Evolutionary conservation across 495 filamentous ascomycete genomes (phyloP).

Genomic region (Diplogelasinospora grovesii): DNA sequence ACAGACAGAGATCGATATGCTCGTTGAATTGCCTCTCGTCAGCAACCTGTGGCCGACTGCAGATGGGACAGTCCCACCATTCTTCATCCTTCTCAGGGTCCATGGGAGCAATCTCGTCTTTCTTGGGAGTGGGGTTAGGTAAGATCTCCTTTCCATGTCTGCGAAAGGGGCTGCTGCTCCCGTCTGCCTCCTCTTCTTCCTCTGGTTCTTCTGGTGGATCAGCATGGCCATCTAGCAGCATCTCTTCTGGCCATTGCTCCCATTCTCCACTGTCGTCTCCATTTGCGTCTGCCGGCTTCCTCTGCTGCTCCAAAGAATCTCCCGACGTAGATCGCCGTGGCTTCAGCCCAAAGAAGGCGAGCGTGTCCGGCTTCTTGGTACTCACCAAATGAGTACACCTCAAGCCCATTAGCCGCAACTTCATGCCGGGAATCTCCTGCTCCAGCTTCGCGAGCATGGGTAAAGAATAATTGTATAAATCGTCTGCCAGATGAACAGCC

Average conservation of each 20-base stretch:
- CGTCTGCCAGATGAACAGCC: slow-evolving; percentile 64
- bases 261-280: slow-evolving; percentile 47
- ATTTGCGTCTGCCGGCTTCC: slow-evolving; percentile 8
- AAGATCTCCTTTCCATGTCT: slow-evolving; percentile 47
- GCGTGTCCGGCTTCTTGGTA: slow-evolving; percentile 63
- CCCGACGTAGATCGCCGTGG: slow-evolving; percentile 14
- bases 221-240: slow-evolving; percentile 55
- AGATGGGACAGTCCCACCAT: slow-evolving; percentile 86
- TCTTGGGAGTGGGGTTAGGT: slow-evolving; percentile 42
- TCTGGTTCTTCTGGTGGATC: slow-evolving; percentile 4
- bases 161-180: slow-evolving; percentile 12
- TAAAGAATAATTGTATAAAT: slow-evolving; percentile 72
- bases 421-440: slow-evolving; percentile 76
- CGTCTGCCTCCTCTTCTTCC: background rate
- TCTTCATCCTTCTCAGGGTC: slow-evolving; percentile 38
- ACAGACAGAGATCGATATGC: slow-evolving; percentile 92
- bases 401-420: slow-evolving; percentile 79
- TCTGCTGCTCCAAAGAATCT: slow-evolving; percentile 8
- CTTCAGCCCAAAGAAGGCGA: slow-evolving; percentile 72
- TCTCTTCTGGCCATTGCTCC: slow-evolving; percentile 63
- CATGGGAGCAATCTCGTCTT: slow-evolving; percentile 11
- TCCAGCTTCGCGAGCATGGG: slow-evolving; percentile 84
- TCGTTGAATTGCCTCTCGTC: slow-evolving; percentile 80
- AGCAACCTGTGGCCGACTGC: slow-evolving; percentile 61
- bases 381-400: slow-evolving; percentile 80